A percentile compares a stretch with the other conserved stretches of the same genome.
Conservation (phyloP, 2,329 filamentous ascomycete species). For the Scytalidium lignicola region DNA sequence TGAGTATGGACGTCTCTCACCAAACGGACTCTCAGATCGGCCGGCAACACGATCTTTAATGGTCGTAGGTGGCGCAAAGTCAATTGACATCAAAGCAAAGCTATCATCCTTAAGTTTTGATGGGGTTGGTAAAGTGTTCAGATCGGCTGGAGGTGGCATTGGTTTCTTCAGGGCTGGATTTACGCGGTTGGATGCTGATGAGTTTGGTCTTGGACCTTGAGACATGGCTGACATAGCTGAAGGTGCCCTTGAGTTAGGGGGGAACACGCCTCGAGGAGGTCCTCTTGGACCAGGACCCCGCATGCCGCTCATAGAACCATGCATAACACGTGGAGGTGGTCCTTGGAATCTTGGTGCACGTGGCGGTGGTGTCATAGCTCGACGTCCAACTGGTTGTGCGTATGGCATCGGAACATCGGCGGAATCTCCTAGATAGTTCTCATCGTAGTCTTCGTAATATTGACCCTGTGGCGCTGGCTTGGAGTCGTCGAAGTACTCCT, state of each 20-base stretch:
- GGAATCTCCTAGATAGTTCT: constrained; percentile 64
- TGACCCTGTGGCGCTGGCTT: constrained; percentile 40
- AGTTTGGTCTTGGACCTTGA: constrained; percentile 55
- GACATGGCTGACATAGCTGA: constrained; percentile 1
- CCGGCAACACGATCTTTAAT: constrained; percentile 66
- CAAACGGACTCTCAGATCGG: constrained; percentile 57
- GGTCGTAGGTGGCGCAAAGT: constrained; percentile 77
- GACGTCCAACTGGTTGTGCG: constrained; percentile 77
- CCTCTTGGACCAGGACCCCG: constrained; percentile 12
- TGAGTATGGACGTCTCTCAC: constrained; percentile 67
- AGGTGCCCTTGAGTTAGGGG: too few relatives aligned
- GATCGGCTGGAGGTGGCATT: constrained; percentile 66
- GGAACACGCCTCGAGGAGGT: not conserved
- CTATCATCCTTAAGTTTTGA: constrained; percentile 78
- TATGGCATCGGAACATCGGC: constrained; percentile 71
- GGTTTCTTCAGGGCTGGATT: constrained; percentile 41
- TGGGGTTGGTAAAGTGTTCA: constrained; percentile 78
- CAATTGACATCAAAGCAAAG: constrained; percentile 65
- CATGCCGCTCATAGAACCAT: constrained; percentile 45
- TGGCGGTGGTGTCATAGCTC: constrained; percentile 94
- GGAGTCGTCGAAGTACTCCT: constrained; percentile 95
- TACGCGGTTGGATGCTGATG: constrained; percentile 48
- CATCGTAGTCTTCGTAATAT: constrained; percentile 74
- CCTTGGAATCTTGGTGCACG: constrained; percentile 35
- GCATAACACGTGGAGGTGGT: constrained; percentile 34